Conservation (phyloP, 2,329 filamentous ascomycete species). For the Davidsoniella eucalypti region DNA sequence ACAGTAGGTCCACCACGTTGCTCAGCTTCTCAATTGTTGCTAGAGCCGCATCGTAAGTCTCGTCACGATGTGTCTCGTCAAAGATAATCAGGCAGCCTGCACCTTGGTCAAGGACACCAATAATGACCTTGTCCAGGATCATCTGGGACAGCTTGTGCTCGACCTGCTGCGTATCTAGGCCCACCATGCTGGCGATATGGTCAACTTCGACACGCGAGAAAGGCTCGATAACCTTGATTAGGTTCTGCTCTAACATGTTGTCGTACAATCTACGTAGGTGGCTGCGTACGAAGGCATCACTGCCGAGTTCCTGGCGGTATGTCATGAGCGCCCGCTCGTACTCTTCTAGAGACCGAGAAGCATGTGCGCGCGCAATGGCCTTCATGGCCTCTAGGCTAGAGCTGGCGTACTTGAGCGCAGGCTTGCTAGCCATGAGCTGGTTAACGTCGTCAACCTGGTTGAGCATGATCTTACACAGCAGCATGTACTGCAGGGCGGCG, state of each 20-base stretch:
- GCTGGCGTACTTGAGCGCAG: constrained; percentile 89
- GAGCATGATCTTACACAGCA: constrained; percentile 99
- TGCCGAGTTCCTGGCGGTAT: constrained; percentile 85
- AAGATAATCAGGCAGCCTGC: constrained; percentile 95
- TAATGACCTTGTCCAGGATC: constrained; percentile 98
- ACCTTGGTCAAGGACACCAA: constrained; percentile 91
- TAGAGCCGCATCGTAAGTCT: constrained; percentile 85
- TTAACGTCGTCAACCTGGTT: constrained; percentile 95
- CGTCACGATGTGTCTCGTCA: constrained; percentile 85
- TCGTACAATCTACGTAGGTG: constrained; percentile 93
- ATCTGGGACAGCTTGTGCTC: constrained; percentile 98
- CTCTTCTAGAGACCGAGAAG: constrained; percentile 88
- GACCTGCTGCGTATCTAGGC: constrained; percentile 86
- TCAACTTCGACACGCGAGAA: constrained; percentile 94
- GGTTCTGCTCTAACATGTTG: constrained; percentile 96
- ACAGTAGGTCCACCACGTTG: constrained; percentile 91
- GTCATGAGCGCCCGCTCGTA: constrained; percentile 84
- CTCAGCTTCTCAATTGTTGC: constrained; percentile 93
- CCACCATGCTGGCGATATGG: constrained; percentile 95
- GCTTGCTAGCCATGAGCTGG: constrained; percentile 85
- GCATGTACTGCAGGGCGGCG: constrained; percentile 97
- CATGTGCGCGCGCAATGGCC: constrained; percentile 87
- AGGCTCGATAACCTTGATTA: constrained; percentile 98
- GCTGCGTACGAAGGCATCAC: constrained; percentile 90
- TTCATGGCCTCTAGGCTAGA: constrained; percentile 98